These are phyloP conservation scores for Xerocomus nothofagi DNA, from an alignment of 1,284 basidiomycete species.

Conservation along the genomic window DNA sequence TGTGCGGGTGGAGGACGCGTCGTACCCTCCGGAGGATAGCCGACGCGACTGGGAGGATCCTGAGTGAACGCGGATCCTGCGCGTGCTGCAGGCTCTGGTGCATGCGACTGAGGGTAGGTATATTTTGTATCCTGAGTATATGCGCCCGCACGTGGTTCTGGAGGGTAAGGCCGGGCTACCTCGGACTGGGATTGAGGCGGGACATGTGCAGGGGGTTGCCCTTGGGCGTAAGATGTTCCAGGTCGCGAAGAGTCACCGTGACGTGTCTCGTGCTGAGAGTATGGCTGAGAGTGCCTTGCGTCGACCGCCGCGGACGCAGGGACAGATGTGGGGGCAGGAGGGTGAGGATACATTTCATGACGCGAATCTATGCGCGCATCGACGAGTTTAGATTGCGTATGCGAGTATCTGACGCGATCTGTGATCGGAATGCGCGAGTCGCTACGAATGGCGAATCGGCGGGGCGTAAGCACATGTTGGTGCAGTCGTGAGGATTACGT, in stretches of 20 bases:
- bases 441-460: conserved; percentile 20
- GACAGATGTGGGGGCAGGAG: conserved; percentile 14
- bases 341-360: conserved; percentile 29
- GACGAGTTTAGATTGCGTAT: conserved; percentile 20
- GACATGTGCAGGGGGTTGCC: conserved; percentile 16
- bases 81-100: conserved; percentile 20
- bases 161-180: conserved; percentile 19
- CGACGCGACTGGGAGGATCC: conserved; percentile 16
- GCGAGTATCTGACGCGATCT: conserved; percentile 29
- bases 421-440: conserved; percentile 23
- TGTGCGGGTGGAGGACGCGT: conserved; percentile 21
- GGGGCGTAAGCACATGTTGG: not conserved
- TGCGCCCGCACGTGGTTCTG: conserved; percentile 23
- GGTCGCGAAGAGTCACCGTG: conserved; percentile 26
- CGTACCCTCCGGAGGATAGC: conserved; percentile 20
- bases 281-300: conserved; percentile 26
- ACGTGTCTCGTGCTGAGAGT: conserved; percentile 27
- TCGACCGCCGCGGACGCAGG: conserved; percentile 21
- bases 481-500: conserved; percentile 12
- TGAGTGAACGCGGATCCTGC: conserved; percentile 14
- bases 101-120: conserved; percentile 24
- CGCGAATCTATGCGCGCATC: conserved; percentile 31
- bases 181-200: conserved; percentile 21
- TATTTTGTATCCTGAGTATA: conserved; percentile 30
- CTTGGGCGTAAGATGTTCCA: conserved; percentile 24